Evolutionary conservation across 2,329 filamentous ascomycete genomes (phyloP).

Genomic region (Paecilomyces formosus): DNA sequence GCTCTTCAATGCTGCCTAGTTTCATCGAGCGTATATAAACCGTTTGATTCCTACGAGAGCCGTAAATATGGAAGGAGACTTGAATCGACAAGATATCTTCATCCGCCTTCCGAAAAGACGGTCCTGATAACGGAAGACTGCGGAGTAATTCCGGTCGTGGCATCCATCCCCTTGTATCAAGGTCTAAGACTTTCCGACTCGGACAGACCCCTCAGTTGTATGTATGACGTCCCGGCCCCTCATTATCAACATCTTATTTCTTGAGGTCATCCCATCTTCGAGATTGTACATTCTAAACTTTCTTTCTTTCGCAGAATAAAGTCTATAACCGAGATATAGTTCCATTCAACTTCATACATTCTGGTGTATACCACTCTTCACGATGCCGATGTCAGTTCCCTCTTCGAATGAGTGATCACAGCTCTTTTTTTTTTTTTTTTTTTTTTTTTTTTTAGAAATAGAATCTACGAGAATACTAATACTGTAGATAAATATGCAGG

Average conservation of each 20-base stretch:
- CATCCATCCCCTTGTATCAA: not conserved
- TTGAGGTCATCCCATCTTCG: not conserved
- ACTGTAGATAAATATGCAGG: slow-evolving; percentile 18
- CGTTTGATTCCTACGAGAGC: not conserved
- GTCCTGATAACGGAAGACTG: not conserved
- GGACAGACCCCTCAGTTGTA: slow-evolving; percentile 1
- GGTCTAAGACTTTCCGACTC: not conserved
- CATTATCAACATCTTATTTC: not conserved
- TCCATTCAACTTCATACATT: not conserved
- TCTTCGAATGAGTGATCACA: not conserved
- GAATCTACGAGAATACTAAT: not conserved
- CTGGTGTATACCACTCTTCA: not conserved
- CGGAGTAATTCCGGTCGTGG: not conserved
- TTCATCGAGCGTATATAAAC: not conserved
- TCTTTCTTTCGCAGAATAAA: not conserved
- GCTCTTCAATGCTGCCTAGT: not conserved
- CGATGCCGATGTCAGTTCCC: slow-evolving; percentile 19
- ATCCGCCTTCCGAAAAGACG: not conserved
- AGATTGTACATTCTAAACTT: not conserved
- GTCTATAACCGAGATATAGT: not conserved
- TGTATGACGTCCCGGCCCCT: slow-evolving; percentile 6
- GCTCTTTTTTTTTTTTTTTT: too few relatives aligned
- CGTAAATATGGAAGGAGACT: not conserved
- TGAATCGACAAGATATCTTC: not conserved
- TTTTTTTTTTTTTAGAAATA: too few relatives aligned